Evolutionary conservation across 306 rosid genomes (phyloP), one percentile per base, ranked within the genome.

Genomic region (Senna siamea): DNA sequence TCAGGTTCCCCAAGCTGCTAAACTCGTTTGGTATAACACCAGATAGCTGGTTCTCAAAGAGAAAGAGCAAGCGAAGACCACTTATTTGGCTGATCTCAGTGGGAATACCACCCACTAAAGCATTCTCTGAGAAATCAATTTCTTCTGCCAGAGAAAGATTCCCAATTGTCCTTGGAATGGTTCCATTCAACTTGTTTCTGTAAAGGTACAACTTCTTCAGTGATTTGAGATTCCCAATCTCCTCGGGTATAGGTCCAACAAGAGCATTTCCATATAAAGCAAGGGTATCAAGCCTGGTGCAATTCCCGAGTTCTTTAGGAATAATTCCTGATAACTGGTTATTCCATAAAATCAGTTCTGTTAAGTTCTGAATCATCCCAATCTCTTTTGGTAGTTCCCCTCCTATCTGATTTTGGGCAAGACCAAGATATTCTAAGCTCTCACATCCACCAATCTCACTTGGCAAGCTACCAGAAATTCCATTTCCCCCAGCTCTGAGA

Each of bases 41-140:
- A 3, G 88, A 83, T 34, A 95, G 88, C 69, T 87, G 87, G 81
- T 95, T 95, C 84, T 90, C 89, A 75, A 95, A 95, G 76, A 95
- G 98, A 73, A 87, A 89, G 4, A 92, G 86, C 84, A 95, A 86
- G 54, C 38, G 75, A 19, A 95, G 74, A 72, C 85, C 90, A 15
- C 65, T 84, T 57, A 92, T 84, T 79, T 88, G 87, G 78, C 97
- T 81, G 51, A 95, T 66, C 86, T 92, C 97, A 2, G 78, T 70
- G 26, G 99, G 98, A 46, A 95, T 86, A 15, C 74, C 85, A 71
- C 99, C 98, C 14, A 46, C 79, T 81, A 95, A 78, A 61, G 54
- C 61, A 68, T 95, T 95, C 79, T 95, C 98, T 0, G 99, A 92
- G 83, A 95, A 86, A 90, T 95, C 99, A 69, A 95, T 82, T 75